Base-by-base conservation (phyloP, 495 filamentous ascomycete species). In the Oleoguttula mirabilis region DNA sequence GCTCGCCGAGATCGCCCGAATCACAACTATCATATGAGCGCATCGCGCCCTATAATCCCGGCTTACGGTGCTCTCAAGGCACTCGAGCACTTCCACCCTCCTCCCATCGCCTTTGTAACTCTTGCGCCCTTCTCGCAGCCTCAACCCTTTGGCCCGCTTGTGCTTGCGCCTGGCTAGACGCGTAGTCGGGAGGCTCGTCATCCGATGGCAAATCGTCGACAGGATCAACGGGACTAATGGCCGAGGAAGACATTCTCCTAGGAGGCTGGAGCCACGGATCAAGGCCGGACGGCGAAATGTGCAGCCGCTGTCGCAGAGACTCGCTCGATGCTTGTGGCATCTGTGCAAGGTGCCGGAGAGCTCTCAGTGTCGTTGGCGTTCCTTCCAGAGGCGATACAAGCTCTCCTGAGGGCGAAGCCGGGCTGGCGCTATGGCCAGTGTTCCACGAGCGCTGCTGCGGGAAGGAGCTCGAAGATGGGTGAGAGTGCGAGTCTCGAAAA, bases 141-240 rank as follows among this genome's bases (percentile, higher is more conserved):
- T 59, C 57, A 11, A 24, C 35, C 17, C 57, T 38, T 35, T 50
- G 51, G n/a, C 10, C 39, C 16, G 34, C 47, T 24, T 52, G 52
- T 43, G 56, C 57, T 31, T 60, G 52, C 14, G 56, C 56, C 49
- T 61, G 59, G 30, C 56, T 60, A 45, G 55, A 46, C 23, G 56
- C 59, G 36, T 61, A 61, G 38, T 56, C 42, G n/a, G 59, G 59
- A 19, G 60, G 30, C 34, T 61, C 59, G 22, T 61, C 59, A 17
- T 61, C 57, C 3, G 16, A 8, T 10, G 8, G 32, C 10, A 14
- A 22, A 15, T 22, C 31, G 4, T 33, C 25, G 14, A 12, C 8
- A 2, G 41, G 16, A 0, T 50, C 51, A 22, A 52, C 25, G 32
- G 15, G 24, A 15, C 14, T 21, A 5, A 23, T 3, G 8, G 23